phyloP scores from a whole-genome alignment of 2,329 filamentous ascomycete genomes.

The Exophiala dermatitidis region DNA sequence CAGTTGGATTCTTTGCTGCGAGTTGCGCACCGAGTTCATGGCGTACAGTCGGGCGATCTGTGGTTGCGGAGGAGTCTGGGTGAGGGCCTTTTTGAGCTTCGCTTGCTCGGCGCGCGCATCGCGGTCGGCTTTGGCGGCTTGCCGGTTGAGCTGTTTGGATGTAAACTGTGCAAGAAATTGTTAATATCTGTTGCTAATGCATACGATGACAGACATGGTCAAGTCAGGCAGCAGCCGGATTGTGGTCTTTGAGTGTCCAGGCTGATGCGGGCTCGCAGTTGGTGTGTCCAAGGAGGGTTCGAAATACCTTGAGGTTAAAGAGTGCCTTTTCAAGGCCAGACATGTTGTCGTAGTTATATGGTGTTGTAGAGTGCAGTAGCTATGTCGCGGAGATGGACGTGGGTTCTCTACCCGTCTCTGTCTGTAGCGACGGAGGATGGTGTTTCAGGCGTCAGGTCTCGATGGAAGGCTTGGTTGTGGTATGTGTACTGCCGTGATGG shows the following conservation, averaged over 20 bases:
- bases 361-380: too few species aligned
- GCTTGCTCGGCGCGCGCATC: constrained; percentile 43
- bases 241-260: too few species aligned
- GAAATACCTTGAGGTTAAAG: constrained; percentile 32
- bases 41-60: constrained; percentile 46
- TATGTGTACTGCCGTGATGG: too few species aligned
- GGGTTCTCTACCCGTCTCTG: too few species aligned
- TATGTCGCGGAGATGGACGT: too few species aligned
- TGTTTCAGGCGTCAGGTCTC: too few species aligned
- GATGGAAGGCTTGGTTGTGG: too few species aligned
- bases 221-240: not conserved
- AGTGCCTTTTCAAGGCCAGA: constrained; percentile 29
- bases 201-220: not conserved
- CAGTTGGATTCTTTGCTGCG: constrained; percentile 41
- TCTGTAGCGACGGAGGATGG: too few species aligned
- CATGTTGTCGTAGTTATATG: constrained; percentile 10
- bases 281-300: too few species aligned
- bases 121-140: constrained; percentile 40
- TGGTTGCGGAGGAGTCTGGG: constrained; percentile 39
- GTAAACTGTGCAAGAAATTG: constrained; percentile 33
- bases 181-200: not conserved
- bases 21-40: constrained; percentile 41
- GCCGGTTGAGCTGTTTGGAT: constrained; percentile 43
- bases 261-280: too few species aligned
- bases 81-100: constrained; percentile 44